Percentiles rank a stretch among this genome's conserved stretches.
These are phyloP conservation scores for Saccharomyces hybrid DNA, from an alignment of 1,139 yeast species.

Conservation along the genomic window DNA sequence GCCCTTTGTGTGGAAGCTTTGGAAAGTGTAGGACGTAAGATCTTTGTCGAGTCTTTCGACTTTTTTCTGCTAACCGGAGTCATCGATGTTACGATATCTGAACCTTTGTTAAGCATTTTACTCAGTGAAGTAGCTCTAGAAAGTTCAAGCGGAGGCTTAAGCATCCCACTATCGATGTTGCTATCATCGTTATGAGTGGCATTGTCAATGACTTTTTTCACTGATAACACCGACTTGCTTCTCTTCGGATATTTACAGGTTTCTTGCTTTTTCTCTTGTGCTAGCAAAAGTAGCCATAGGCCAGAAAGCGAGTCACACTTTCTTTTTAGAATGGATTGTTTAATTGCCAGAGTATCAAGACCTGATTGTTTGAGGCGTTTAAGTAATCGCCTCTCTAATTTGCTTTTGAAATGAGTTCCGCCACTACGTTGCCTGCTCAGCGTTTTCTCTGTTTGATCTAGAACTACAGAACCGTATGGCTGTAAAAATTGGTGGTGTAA, in stretches of 20 bases:
- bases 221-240: conserved; percentile 45
- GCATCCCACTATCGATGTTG: conserved; percentile 7
- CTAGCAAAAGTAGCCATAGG: conserved; percentile 67
- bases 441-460: conserved; percentile 39
- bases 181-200: conserved; percentile 4
- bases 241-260: conserved; percentile 39
- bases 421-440: conserved; percentile 35
- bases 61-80: conserved; percentile 2
- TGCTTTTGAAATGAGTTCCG: conserved; percentile 46
- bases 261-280: conserved; percentile 48
- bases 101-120: conserved; percentile 11
- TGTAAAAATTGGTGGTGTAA: conserved; percentile 57
- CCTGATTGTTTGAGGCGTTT: conserved; percentile 59
- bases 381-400: conserved; percentile 56
- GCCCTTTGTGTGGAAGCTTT: not conserved
- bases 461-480: conserved; percentile 38
- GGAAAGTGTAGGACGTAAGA: not conserved
- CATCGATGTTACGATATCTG: conserved; percentile 7
- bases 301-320: conserved; percentile 80
- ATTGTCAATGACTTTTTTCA: conserved; percentile 25
- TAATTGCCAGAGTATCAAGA: conserved; percentile 57
- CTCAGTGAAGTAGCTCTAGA: conserved; percentile 12
- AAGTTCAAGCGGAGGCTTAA: conserved; percentile 10
- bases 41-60: conserved; percentile 1
- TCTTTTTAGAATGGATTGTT: conserved; percentile 50